Base-by-base conservation (phyloP, 2,329 filamentous ascomycete genomes). In the Conoideocrella luteorostrata region DNA sequence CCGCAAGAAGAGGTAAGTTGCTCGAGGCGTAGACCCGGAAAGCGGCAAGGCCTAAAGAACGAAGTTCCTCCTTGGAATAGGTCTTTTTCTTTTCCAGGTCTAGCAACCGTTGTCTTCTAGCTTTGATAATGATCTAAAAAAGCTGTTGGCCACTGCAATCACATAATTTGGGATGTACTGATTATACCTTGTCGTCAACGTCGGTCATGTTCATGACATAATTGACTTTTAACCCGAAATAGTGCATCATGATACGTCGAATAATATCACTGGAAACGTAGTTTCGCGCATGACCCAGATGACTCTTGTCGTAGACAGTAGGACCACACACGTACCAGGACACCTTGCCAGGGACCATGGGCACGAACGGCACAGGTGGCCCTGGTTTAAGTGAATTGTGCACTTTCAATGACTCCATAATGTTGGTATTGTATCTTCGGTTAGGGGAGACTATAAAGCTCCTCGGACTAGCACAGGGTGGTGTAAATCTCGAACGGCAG, bases 141-240 rank as follows among this genome's bases (percentile, higher is more conserved):
- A 13, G 15, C 38, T 43, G 38, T 33, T 35, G n/a, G 36, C 41
- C 34, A 28, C 3, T 15, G 24, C 28, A 35, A 7, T n/a, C n/a
- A n/a, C n/a, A n/a, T n/a, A n/a, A n/a, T n/a, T n/a, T n/a, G n/a
- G n/a, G n/a, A n/a, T n/a, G n/a, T n/a, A n/a, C n/a, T n/a, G n/a
- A n/a, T n/a, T n/a, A n/a, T 56, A 80, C 78, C 74, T 85, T 85
- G 64, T 86, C 82, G 54, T 89, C 85, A 30, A 91, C 77, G 56
- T 91, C 89, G 22, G 89, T 95, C 50, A 93, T 88, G 67, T 95
- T 95, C 84, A 94, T 93, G 52, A 95, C 86, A 67, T 94, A 95
- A 47, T 82, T 80, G 52, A 95, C 79, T 33, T 88, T 71, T 63
- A 86, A 93, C 48, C 80, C 79, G 62, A 95, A 94, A 66, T 93